Conservation (phyloP, 495 filamentous ascomycete species). For the Neurospora sp. region DNA sequence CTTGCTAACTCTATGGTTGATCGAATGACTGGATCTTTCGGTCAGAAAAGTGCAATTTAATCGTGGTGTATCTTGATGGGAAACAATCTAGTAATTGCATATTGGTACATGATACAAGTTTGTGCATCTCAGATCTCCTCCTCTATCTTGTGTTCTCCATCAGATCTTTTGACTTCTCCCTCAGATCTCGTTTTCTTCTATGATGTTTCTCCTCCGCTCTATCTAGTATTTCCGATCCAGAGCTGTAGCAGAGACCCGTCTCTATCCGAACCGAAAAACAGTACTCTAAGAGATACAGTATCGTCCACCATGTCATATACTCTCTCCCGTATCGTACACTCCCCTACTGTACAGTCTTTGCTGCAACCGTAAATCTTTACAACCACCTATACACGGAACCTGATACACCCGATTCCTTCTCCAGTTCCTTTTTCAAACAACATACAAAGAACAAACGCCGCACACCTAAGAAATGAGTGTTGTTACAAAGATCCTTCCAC, state of each 20-base stretch:
- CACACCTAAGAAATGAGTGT: neutral
- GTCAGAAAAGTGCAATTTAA: neutral
- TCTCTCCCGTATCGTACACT: neutral
- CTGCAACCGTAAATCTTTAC: neutral
- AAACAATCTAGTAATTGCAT: neutral
- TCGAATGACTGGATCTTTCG: no score
- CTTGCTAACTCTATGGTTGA: no score
- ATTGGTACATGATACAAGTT: neutral
- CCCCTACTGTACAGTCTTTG: neutral
- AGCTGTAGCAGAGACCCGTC: neutral
- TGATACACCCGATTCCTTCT: neutral
- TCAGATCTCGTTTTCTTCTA: neutral
- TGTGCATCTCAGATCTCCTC: neutral
- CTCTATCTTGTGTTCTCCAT: neutral
- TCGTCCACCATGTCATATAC: neutral
- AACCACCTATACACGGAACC: neutral
- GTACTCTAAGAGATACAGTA: neutral
- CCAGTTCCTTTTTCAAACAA: neutral
- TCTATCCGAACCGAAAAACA: neutral
- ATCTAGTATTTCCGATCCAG: neutral
- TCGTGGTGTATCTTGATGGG: neutral
- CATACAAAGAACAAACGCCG: neutral
- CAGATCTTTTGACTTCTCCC: fast-evolving
- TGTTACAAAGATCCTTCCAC: neutral
- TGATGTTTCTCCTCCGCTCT: neutral